A percentile compares a stretch with the other conserved stretches of the same genome.
Conservation (phyloP, 2,329 filamentous ascomycete genomes). For the Sclerotinia spermophila region DNA sequence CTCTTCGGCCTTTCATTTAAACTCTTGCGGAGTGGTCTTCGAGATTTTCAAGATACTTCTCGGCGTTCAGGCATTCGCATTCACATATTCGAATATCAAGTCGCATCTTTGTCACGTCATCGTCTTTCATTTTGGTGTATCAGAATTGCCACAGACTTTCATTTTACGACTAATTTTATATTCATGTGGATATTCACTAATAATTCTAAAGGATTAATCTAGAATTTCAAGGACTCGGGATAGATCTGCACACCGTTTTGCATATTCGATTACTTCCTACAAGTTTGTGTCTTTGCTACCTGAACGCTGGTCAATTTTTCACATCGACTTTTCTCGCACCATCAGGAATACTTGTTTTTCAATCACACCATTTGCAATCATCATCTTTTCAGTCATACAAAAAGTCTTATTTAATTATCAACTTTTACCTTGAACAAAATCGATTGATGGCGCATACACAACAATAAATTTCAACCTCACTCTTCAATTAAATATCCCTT, state of each 20-base stretch:
- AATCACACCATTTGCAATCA: constrained; percentile 8
- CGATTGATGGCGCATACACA: constrained; percentile 33
- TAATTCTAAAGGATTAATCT: constrained; percentile 21
- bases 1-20: not conserved
- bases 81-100: no score
- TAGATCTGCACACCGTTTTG: constrained; percentile 24
- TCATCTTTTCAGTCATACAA: constrained; percentile 10
- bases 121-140: constrained; percentile 20
- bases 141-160: constrained; percentile 25
- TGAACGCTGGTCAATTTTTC: constrained; percentile 23
- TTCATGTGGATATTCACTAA: constrained; percentile 24
- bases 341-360: constrained; percentile 9
- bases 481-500: constrained; percentile 24
- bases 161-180: constrained; percentile 13
- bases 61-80: no score
- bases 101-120: constrained; percentile 13
- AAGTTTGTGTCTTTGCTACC: constrained; percentile 29
- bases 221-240: constrained; percentile 22
- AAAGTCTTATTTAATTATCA: constrained; percentile 20
- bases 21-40: not conserved
- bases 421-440: constrained; percentile 7
- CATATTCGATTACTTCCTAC: constrained; percentile 32
- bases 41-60: no score
- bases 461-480: constrained; percentile 32
- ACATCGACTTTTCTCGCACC: constrained; percentile 20